These are phyloP conservation scores for Eruca vesicaria DNA, from an alignment of 441 rosid species.

Conservation along the genomic window DNA sequence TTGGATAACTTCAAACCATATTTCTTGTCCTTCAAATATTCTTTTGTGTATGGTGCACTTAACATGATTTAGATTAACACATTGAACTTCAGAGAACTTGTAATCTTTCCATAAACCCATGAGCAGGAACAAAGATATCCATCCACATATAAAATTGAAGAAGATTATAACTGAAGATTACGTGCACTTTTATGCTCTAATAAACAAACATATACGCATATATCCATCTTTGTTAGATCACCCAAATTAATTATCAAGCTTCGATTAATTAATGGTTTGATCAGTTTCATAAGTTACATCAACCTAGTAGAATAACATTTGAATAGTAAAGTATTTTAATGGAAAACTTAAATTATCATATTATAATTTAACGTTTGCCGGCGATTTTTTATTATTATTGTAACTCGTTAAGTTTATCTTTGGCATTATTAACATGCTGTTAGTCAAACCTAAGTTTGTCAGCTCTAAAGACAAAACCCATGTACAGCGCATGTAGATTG, in stretches of 20 bases:
- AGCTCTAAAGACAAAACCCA: conserved; percentile 15
- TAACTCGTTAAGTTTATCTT: conserved; percentile 9
- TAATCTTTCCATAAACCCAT: not conserved
- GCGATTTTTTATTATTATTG: not conserved
- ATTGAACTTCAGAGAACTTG: not conserved
- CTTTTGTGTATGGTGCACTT: not conserved
- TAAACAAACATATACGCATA: not conserved
- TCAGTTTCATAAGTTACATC: not conserved
- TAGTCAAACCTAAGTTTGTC: conserved; percentile 34
- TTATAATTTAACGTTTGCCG: conserved; percentile 15
- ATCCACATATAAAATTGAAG: not conserved
- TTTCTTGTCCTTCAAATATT: not conserved
- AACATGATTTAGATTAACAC: not conserved
- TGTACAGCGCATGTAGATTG: conserved; percentile 26
- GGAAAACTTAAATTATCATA: not conserved
- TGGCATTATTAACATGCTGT: conserved; percentile 9
- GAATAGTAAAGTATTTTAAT: conserved; percentile 12
- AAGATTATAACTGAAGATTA: not conserved
- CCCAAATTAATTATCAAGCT: not conserved
- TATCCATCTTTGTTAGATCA: not conserved
- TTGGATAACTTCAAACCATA: not conserved
- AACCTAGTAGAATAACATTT: conserved; percentile 8
- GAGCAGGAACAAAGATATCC: too few relatives aligned
- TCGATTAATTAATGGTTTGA: not conserved
- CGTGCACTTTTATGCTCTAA: not conserved